phyloP scores from a whole-genome alignment of 2,329 filamentous ascomycete genomes.

The Paracoccidioides lutzii region DNA sequence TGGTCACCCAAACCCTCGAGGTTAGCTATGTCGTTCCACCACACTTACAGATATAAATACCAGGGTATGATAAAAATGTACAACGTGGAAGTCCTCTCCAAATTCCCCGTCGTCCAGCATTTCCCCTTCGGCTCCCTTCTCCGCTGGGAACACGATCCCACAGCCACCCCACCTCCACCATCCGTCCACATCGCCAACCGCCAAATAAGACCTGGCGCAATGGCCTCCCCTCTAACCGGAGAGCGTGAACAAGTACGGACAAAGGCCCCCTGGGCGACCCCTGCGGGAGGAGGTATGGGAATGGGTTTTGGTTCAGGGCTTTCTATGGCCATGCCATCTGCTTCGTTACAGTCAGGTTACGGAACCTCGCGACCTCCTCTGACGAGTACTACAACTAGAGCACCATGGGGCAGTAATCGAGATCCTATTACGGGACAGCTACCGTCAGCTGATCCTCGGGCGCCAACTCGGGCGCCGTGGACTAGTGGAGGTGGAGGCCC shows the following conservation, averaged over 20 bases:
- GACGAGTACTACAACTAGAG: conserved; percentile 19
- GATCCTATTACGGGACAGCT: conserved; percentile 4
- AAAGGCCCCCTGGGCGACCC: conserved; percentile 25
- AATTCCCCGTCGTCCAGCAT: conserved; percentile 98
- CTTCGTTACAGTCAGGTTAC: conserved; percentile 6
- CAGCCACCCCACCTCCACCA: conserved; percentile 37
- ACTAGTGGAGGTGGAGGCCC: neutral
- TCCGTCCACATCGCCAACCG: conserved; percentile 40
- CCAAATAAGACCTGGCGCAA: conserved; percentile 2
- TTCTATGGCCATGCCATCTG: conserved; percentile 19
- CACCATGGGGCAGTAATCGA: conserved; percentile 25
- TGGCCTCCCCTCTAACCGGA: conserved; percentile 3
- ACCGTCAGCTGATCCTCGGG: neutral
- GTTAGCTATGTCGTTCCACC: neutral
- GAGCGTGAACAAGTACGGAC: conserved; percentile 14
- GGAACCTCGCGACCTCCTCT: conserved; percentile 4
- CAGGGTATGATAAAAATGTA: conserved; percentile 99
- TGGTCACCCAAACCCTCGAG: too few relatives aligned
- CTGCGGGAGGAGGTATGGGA: conserved; percentile 8
- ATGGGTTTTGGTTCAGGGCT: conserved; percentile 12
- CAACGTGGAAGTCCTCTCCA: conserved; percentile 86
- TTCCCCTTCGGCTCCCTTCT: conserved; percentile 76
- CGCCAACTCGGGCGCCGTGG: conserved; percentile 6
- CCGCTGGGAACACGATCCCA: conserved; percentile 57
- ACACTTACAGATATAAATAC: neutral